Evolutionary conservation across 2,329 filamentous ascomycete genomes (phyloP).

Genomic region (Colletotrichum truncatum): DNA sequence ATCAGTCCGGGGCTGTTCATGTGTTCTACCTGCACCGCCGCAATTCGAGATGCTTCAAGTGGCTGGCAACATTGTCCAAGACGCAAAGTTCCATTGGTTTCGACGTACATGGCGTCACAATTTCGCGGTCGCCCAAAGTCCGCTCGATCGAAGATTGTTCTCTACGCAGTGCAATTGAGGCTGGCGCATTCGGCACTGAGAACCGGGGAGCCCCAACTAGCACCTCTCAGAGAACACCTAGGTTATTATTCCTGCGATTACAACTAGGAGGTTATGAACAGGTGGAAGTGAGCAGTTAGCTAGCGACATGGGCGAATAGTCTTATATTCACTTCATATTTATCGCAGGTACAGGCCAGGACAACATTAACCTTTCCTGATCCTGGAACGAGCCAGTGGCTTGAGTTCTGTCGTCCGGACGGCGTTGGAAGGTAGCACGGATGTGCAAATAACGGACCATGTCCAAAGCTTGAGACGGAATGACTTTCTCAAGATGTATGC

Average conservation of each 20-base stretch:
- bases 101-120: neutral
- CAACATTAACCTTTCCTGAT: neutral
- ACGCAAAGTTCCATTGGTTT: neutral
- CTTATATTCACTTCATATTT: neutral
- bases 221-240: neutral
- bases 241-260: neutral
- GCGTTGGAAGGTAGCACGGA: neutral
- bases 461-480: no score
- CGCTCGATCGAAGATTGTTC: neutral
- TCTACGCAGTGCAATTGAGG: neutral
- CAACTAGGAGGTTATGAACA: neutral
- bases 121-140: neutral
- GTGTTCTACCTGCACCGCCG: constrained; percentile 8
- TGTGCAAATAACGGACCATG: no score
- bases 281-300: neutral
- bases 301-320: neutral
- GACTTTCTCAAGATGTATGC: neutral
- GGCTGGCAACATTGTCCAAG: neutral
- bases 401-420: neutral
- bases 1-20: neutral
- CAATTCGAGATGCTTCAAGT: constrained; percentile 5
- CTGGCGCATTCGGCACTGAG: constrained; percentile 4
- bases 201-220: neutral
- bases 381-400: neutral
- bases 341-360: neutral